These are phyloP conservation scores for Coniochaeta hoffmannii DNA, from an alignment of 2,329 filamentous ascomycete genomes.

Conservation along the genomic window DNA sequence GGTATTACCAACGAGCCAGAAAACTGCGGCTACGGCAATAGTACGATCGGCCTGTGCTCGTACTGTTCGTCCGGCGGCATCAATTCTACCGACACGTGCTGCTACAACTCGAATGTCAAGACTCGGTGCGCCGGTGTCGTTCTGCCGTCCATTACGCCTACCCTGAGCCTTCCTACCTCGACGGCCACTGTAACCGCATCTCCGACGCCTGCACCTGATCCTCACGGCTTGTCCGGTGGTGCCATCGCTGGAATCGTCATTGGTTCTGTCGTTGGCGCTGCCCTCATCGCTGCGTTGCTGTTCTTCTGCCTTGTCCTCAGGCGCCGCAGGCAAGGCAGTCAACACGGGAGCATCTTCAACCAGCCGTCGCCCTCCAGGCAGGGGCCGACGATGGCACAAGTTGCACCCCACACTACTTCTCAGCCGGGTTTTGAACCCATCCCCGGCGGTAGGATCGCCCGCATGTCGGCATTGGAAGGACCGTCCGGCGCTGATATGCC, in stretches of 20 bases:
- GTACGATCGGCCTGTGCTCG: conserved; percentile 69
- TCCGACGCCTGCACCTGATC: conserved; percentile 29
- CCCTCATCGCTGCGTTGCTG: conserved; percentile 60
- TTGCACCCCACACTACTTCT: conserved; percentile 19
- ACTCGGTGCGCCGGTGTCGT: conserved; percentile 66
- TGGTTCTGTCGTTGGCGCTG: conserved; percentile 65
- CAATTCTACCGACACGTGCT: conserved; percentile 94
- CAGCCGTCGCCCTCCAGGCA: conserved; percentile 70
- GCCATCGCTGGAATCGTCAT: conserved; percentile 87
- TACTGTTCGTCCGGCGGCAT: conserved; percentile 78
- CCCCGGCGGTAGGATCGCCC: conserved; percentile 81
- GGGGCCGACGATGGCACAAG: conserved; percentile 34
- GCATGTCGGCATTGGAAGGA: conserved; percentile 90
- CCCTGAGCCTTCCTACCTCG: conserved; percentile 51
- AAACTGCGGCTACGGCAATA: conserved; percentile 78
- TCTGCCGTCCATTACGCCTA: conserved; percentile 67
- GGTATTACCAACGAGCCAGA: conserved; percentile 73
- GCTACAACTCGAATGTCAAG: conserved; percentile 72
- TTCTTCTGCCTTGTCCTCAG: conserved; percentile 56
- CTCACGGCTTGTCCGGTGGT: conserved; percentile 60
- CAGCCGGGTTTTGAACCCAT: conserved; percentile 63
- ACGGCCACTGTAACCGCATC: conserved; percentile 36
- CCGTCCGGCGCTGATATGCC: conserved; percentile 53
- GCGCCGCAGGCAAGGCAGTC: conserved; percentile 50
- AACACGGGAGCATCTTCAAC: conserved; percentile 74